A percentile compares a stretch with the other conserved stretches of the same genome.
Conservation (phyloP, 305 asterid species). For the Fraxinus nigra region DNA sequence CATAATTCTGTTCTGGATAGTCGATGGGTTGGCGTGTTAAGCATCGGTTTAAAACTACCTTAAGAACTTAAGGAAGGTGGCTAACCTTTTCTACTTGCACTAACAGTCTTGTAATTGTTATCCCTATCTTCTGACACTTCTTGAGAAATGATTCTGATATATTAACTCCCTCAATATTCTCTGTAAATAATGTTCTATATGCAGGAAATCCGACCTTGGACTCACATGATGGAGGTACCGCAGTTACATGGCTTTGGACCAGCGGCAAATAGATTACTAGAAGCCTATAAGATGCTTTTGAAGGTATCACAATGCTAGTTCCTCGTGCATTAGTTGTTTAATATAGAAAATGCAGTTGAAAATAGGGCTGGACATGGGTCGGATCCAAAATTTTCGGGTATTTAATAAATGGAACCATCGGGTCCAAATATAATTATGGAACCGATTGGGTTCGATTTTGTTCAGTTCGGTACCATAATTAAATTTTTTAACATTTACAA, state of each 20-base stretch:
- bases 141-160: background rate
- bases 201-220: constrained; percentile 99
- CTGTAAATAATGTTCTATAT: constrained; percentile 20
- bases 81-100: background rate
- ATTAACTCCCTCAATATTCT: background rate
- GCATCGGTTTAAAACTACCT: background rate
- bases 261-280: constrained; percentile 87
- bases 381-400: too few relatives aligned
- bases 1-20: background rate
- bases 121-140: background rate
- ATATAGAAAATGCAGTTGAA: background rate
- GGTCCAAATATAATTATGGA: too few relatives aligned
- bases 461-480: too few relatives aligned
- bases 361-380: too few relatives aligned
- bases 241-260: constrained; percentile 99
- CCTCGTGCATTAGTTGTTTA: constrained; percentile 17
- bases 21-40: background rate
- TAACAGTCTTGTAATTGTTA: background rate
- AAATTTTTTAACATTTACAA: too few relatives aligned
- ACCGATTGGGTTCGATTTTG: too few relatives aligned
- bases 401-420: too few relatives aligned
- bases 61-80: background rate
- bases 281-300: constrained; percentile 96
- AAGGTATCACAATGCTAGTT: constrained; percentile 52
- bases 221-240: constrained; percentile 99